These are phyloP conservation scores for Yarrowia sp. DNA, from an alignment of 805 yeast genomes.

Conservation along the genomic window DNA sequence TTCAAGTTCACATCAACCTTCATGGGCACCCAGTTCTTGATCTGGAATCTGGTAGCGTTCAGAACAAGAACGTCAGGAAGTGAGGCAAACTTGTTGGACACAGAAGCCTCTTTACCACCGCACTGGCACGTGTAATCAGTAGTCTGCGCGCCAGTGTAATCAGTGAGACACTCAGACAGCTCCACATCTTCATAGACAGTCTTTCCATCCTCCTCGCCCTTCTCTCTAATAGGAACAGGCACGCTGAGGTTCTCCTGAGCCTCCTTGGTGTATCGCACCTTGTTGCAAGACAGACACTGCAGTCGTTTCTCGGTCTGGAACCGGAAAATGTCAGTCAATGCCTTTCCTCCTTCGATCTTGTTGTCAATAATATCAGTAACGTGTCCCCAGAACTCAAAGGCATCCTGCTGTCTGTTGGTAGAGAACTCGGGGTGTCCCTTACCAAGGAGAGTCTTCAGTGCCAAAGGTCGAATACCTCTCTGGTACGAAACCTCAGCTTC, in stretches of 20 bases:
- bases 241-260: conserved; percentile 70
- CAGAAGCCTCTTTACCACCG: conserved; percentile 51
- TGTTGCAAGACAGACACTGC: conserved; percentile 62
- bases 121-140: conserved; percentile 76
- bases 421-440: conserved; percentile 80
- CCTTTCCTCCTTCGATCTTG: conserved; percentile 41
- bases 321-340: conserved; percentile 65
- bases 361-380: conserved; percentile 64
- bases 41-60: conserved; percentile 77
- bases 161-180: conserved; percentile 58
- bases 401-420: conserved; percentile 92
- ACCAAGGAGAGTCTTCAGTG: conserved; percentile 80
- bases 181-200: conserved; percentile 58
- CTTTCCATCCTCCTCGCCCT: conserved; percentile 53
- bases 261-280: conserved; percentile 64
- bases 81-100: conserved; percentile 60
- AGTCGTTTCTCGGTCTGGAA: conserved; percentile 71
- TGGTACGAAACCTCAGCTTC: conserved; percentile 58
- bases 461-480: conserved; percentile 75
- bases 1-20: conserved; percentile 78
- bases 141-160: conserved; percentile 57
- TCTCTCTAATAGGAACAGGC: conserved; percentile 55
- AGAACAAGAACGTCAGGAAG: conserved; percentile 76
- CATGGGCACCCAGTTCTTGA: conserved; percentile 89
- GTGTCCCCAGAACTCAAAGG: conserved; percentile 83